Conservation (phyloP, 495 filamentous ascomycete genomes). For the Usnea hakonensis region DNA sequence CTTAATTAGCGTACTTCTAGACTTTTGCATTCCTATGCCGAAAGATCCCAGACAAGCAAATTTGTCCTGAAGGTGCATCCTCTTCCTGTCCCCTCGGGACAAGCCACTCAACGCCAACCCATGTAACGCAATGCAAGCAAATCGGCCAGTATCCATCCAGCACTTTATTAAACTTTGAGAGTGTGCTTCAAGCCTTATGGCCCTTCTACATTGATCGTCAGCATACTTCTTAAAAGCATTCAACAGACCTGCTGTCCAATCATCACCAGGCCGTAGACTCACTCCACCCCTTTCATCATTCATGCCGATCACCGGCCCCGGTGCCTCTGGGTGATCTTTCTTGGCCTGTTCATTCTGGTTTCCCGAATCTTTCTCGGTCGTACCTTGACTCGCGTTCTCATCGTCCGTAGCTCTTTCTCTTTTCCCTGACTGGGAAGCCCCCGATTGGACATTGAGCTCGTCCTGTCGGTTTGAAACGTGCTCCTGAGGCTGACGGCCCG, state of each 20-base stretch:
- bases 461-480: constrained; percentile 33
- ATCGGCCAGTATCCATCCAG: neutral
- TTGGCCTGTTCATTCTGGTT: constrained; percentile 47
- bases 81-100: neutral
- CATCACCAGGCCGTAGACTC: neutral
- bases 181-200: neutral
- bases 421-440: constrained; percentile 33
- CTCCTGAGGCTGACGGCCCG: constrained; percentile 32
- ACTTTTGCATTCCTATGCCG: neutral
- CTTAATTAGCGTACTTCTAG: neutral
- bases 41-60: neutral
- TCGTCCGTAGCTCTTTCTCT: constrained; percentile 36
- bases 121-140: neutral
- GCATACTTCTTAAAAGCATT: neutral
- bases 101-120: neutral
- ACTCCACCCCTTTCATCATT: constrained; percentile 59
- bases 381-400: constrained; percentile 35
- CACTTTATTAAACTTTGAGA: neutral
- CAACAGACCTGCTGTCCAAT: neutral
- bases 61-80: neutral
- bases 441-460: constrained; percentile 37
- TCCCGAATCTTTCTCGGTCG: constrained; percentile 36
- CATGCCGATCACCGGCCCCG: constrained; percentile 60
- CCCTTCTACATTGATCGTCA: neutral
- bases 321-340: constrained; percentile 56